Conservation (phyloP, 2,329 filamentous ascomycete species). For the Alternaria burnsii region DNA sequence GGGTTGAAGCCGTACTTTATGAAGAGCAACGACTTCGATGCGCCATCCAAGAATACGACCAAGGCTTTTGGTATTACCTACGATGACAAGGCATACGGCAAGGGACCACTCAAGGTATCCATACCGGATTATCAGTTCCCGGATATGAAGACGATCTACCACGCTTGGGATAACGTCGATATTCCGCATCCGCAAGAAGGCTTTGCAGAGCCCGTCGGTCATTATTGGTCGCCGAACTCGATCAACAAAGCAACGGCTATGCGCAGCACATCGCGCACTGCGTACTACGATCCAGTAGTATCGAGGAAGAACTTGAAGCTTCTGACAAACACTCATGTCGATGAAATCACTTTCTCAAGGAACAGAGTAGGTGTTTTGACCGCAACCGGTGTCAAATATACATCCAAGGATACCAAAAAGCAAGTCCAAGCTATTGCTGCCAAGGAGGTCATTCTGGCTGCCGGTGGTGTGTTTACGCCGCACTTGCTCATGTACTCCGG, state of each 20-base stretch:
- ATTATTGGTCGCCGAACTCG: constrained; percentile 36
- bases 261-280: constrained; percentile 12
- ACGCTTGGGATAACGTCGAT: constrained; percentile 11
- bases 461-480: constrained; percentile 65
- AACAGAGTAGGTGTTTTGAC: constrained; percentile 2
- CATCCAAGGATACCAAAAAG: constrained; percentile 11
- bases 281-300: constrained; percentile 25
- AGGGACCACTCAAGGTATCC: constrained; percentile 11
- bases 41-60: constrained; percentile 12
- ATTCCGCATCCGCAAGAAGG: constrained; percentile 19
- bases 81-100: constrained; percentile 21
- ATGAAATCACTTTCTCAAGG: constrained; percentile 14
- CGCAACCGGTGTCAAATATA: constrained; percentile 19
- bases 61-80: constrained; percentile 26
- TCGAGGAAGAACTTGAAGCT: constrained; percentile 21
- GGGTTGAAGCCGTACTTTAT: constrained; percentile 19
- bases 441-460: constrained; percentile 67
- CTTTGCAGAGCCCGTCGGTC: constrained; percentile 28
- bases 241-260: constrained; percentile 21
- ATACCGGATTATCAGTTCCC: constrained; percentile 21
- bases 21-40: constrained; percentile 24
- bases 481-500: constrained; percentile 53
- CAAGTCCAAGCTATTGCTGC: constrained; percentile 27
- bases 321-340: constrained; percentile 14
- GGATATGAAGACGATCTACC: constrained; percentile 19